Percentiles rank a stretch among this genome's conserved stretches.
phyloP scores from a whole-genome alignment of 2,329 filamentous ascomycete genomes.

The Furcasterigmium furcatum region DNA sequence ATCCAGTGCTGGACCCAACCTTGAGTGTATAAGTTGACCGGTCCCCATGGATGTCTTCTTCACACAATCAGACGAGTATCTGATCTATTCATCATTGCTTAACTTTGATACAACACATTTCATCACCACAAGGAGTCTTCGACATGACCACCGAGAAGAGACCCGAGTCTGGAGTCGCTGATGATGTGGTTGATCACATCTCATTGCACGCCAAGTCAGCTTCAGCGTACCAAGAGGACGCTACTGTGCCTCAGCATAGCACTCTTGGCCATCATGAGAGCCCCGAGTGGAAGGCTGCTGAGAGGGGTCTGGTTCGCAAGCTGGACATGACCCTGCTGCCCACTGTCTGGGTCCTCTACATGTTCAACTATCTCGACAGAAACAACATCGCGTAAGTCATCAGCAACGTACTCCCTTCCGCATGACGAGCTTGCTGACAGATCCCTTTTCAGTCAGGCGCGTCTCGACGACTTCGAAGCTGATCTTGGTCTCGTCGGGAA shows the following conservation, averaged over 20 bases:
- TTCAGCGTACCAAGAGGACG: not conserved
- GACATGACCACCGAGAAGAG: too few species aligned
- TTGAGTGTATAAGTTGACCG: too few species aligned
- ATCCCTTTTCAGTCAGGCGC: not conserved
- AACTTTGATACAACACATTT: too few species aligned
- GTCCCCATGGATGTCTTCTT: too few species aligned
- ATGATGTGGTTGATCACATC: not conserved
- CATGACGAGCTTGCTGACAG: not conserved
- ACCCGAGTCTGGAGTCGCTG: too few species aligned
- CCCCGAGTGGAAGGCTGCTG: not conserved
- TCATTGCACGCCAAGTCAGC: not conserved
- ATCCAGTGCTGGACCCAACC: too few species aligned
- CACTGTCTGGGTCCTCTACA: constrained; percentile 17
- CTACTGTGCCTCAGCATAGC: not conserved
- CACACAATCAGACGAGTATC: too few species aligned
- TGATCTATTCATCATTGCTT: too few species aligned
- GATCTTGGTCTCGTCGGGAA: constrained; percentile 10
- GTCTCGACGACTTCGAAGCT: constrained; percentile 6
- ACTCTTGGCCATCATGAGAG: not conserved
- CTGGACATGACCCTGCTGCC: constrained; percentile 20
- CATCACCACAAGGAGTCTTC: too few species aligned
- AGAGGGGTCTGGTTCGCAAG: constrained; percentile 13
- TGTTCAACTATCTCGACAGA: constrained; percentile 20
- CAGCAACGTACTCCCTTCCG: not conserved
- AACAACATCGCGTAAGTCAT: constrained; percentile 16